Conservation (phyloP, 257 asterid genomes). For the Eucommia ulmoides region DNA sequence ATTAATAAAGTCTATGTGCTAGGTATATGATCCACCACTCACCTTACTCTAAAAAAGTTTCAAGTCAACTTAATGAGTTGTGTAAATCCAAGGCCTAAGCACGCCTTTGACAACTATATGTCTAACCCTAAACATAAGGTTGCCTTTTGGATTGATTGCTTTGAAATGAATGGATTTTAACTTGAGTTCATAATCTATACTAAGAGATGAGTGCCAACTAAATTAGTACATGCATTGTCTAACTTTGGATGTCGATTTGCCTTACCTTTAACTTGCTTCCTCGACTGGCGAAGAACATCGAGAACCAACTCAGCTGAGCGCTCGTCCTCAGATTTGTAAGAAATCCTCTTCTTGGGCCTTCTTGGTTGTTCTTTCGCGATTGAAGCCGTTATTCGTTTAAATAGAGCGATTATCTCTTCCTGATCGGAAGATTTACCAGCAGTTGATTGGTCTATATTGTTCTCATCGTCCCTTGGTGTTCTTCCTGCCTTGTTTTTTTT, state of each 20-base stretch:
- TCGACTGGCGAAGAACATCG: slow-evolving; percentile 49
- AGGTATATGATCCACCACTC: no score
- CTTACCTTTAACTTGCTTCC: slow-evolving; percentile 35
- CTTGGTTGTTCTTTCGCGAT: slow-evolving; percentile 36
- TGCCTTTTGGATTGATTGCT: not conserved
- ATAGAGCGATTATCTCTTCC: slow-evolving; percentile 66
- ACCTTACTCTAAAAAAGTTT: no score
- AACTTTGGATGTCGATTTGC: not conserved
- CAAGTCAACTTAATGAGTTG: no score
- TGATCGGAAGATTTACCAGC: slow-evolving; percentile 23
- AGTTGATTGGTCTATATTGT: slow-evolving; percentile 13
- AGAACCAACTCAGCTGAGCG: slow-evolving; percentile 43
- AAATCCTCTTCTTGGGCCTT: slow-evolving; percentile 27
- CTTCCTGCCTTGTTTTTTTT: slow-evolving; percentile 15
- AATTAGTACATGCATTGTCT: no score
- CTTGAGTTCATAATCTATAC: not conserved
- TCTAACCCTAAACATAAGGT: not conserved
- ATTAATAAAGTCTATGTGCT: no score
- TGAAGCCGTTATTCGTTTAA: slow-evolving; percentile 52
- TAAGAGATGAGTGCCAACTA: not conserved
- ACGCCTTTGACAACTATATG: not conserved
- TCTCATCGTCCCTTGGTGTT: slow-evolving; percentile 19
- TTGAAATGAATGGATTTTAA: slow-evolving; percentile 1
- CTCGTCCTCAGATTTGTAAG: slow-evolving; percentile 26
- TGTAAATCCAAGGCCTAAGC: no score